A percentile compares a stretch with the other conserved stretches of the same genome.
These are phyloP conservation scores for Globisporangium cystogenes DNA, from an alignment of 352 stramenopile species.

Conservation along the genomic window DNA sequence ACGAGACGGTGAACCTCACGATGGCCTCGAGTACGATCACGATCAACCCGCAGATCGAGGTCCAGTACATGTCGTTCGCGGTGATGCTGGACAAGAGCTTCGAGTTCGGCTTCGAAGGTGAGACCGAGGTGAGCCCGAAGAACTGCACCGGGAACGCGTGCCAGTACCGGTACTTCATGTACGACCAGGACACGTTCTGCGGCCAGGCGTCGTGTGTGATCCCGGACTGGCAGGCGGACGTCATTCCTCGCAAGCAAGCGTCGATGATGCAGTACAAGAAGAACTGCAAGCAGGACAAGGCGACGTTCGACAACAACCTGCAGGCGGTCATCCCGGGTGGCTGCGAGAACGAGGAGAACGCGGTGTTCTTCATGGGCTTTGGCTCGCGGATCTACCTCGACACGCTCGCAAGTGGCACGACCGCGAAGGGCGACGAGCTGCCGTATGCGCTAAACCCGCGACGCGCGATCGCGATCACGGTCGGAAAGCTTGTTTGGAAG, in stretches of 20 bases:
- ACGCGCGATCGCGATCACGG: constrained; percentile 23
- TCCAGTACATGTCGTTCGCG: constrained; percentile 8
- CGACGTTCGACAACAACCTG: constrained; percentile 6
- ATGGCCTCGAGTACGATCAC: constrained; percentile 3
- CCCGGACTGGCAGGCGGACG: constrained; percentile 13
- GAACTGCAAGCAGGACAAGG: constrained; percentile 1
- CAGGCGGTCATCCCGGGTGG: constrained; percentile 10
- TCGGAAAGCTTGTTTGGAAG: constrained; percentile 35
- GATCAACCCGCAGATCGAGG: constrained; percentile 13
- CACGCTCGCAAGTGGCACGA: constrained; percentile 1
- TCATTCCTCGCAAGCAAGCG: constrained; percentile 13
- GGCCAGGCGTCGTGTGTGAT: constrained; percentile 10
- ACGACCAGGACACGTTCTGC: constrained; percentile 10
- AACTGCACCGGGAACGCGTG: constrained; percentile 8
- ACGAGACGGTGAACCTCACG: not conserved
- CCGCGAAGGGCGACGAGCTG: not conserved
- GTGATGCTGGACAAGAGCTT: constrained; percentile 10
- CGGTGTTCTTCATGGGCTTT: constrained; percentile 14
- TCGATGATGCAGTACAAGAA: constrained; percentile 19
- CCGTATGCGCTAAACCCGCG: constrained; percentile 12
- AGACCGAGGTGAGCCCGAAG: constrained; percentile 3
- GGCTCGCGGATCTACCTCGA: constrained; percentile 10
- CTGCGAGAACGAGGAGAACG: constrained; percentile 10
- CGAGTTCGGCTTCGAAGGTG: constrained; percentile 7
- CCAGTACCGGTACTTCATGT: constrained; percentile 11